Percentiles rank a stretch among this genome's conserved stretches.
Conservation (phyloP, 106 monocot genomes). For the Chionographis japonica region DNA sequence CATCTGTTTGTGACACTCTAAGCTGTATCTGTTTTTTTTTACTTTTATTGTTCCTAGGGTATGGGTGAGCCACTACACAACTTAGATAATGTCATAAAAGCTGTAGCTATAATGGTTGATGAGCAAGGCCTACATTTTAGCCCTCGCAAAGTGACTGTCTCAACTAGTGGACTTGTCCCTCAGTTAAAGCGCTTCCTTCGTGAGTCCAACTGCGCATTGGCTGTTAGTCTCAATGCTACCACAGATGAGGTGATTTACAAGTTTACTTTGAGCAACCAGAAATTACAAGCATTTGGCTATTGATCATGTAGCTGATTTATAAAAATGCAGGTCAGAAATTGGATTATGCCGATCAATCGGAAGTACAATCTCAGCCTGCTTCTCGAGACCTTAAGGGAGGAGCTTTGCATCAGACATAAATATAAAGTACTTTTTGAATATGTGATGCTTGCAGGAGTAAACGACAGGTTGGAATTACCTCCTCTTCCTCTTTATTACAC, state of each 20-base stretch:
- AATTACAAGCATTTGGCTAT: background rate
- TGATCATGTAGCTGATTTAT: slow-evolving; percentile 1
- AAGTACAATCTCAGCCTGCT: slow-evolving; percentile 82
- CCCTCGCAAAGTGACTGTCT: slow-evolving; percentile 88
- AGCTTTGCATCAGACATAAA: slow-evolving; percentile 48
- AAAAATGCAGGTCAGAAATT: slow-evolving; percentile 73
- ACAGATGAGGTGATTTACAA: slow-evolving; percentile 75
- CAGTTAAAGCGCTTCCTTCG: slow-evolving; percentile 81
- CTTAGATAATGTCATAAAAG: slow-evolving; percentile 89
- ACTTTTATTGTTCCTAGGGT: slow-evolving; percentile 40
- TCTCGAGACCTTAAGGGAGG: slow-evolving; percentile 77
- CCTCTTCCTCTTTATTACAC: no score
- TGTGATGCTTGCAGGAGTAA: slow-evolving; percentile 92
- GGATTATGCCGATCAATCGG: slow-evolving; percentile 96
- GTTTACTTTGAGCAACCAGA: background rate
- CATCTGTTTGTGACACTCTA: no score
- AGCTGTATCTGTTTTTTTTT: background rate
- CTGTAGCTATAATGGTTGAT: slow-evolving; percentile 77
- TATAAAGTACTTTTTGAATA: slow-evolving; percentile 92
- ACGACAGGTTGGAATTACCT: slow-evolving; percentile 60
- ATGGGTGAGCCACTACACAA: slow-evolving; percentile 99
- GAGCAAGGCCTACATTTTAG: slow-evolving; percentile 98
- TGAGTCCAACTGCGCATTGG: slow-evolving; percentile 74
- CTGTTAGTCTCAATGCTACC: slow-evolving; percentile 97
- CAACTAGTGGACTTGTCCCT: slow-evolving; percentile 95